Conservation (phyloP, 257 asterid species). For the Solanum chmielewskii region DNA sequence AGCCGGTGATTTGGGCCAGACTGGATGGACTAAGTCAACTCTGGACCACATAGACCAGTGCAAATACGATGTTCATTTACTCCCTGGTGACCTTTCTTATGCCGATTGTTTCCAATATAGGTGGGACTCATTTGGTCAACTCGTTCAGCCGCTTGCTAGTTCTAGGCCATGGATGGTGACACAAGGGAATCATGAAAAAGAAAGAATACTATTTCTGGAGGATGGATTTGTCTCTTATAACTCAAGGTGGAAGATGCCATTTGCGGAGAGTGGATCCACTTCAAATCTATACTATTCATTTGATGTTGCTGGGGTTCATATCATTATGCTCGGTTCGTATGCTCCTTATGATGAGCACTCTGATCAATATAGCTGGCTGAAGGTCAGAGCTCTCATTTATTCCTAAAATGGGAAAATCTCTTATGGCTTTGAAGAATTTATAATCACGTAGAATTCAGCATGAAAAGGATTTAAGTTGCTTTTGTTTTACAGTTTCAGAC, state of each 20-base stretch:
- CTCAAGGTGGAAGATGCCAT: conserved; percentile 98
- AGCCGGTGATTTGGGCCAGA: conserved; percentile 95
- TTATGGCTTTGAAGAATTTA: neutral
- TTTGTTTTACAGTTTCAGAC: neutral
- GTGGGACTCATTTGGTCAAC: conserved; percentile 94
- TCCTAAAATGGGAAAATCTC: neutral
- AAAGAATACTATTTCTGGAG: conserved; percentile 39
- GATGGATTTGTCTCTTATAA: conserved; percentile 62
- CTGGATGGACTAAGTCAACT: conserved; percentile 89
- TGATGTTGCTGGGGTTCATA: conserved; percentile 86
- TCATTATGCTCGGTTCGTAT: conserved; percentile 82
- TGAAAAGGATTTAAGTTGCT: neutral
- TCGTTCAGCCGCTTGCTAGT: conserved; percentile 94
- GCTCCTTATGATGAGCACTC: conserved; percentile 51
- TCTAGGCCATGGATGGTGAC: conserved; percentile 99
- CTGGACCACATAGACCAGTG: conserved; percentile 54
- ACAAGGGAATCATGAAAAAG: conserved; percentile 90
- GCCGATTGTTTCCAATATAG: conserved; percentile 69
- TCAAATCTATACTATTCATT: conserved; percentile 86
- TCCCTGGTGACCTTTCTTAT: conserved; percentile 93
- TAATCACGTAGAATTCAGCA: neutral
- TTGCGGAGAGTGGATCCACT: conserved; percentile 60
- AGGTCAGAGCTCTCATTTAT: conserved; percentile 34
- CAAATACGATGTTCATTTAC: conserved; percentile 62
- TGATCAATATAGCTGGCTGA: conserved; percentile 70